A percentile compares a stretch with the other conserved stretches of the same genome.
Evolutionary conservation across 2,329 filamentous ascomycete species (phyloP).

Genomic region (Remersonia thermophila): DNA sequence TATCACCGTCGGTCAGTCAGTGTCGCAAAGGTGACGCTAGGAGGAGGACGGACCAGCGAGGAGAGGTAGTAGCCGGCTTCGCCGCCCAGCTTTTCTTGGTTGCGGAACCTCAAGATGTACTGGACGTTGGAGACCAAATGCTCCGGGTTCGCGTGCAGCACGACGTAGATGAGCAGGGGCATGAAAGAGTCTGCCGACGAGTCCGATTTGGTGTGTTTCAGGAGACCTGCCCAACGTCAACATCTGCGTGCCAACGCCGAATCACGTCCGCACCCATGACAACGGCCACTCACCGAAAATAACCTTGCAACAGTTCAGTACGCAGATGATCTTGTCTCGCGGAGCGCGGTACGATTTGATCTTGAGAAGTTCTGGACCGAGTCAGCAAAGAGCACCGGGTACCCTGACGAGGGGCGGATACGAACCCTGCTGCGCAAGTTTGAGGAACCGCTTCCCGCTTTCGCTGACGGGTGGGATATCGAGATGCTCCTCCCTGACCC

Average conservation of each 20-base stretch:
- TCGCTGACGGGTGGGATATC: conserved; percentile 80
- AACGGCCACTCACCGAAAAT: conserved; percentile 62
- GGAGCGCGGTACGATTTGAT: conserved; percentile 97
- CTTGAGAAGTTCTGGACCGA: conserved; percentile 67
- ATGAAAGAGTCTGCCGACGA: conserved; percentile 95
- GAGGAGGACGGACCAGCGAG: conserved; percentile 50
- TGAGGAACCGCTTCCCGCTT: conserved; percentile 77
- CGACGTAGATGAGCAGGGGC: conserved; percentile 87
- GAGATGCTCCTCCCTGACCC: conserved; percentile 85
- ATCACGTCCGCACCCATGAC: no score
- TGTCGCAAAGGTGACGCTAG: not conserved
- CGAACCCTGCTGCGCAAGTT: conserved; percentile 74
- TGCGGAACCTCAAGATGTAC: conserved; percentile 92
- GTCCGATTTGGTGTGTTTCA: conserved; percentile 86
- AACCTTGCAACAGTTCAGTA: conserved; percentile 97
- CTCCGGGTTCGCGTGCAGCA: conserved; percentile 86
- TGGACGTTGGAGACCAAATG: conserved; percentile 96
- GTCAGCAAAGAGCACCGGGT: conserved; percentile 19
- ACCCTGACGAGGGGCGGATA: not conserved
- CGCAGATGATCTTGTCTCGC: conserved; percentile 94
- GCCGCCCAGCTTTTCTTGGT: conserved; percentile 93
- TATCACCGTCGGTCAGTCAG: conserved; percentile 22
- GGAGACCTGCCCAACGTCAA: conserved; percentile 45
- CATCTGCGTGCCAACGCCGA: no score
- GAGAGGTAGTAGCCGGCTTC: conserved; percentile 97